Evolutionary conservation across 306 rosid species (phyloP).

Genomic region (Canavalia gladiata): DNA sequence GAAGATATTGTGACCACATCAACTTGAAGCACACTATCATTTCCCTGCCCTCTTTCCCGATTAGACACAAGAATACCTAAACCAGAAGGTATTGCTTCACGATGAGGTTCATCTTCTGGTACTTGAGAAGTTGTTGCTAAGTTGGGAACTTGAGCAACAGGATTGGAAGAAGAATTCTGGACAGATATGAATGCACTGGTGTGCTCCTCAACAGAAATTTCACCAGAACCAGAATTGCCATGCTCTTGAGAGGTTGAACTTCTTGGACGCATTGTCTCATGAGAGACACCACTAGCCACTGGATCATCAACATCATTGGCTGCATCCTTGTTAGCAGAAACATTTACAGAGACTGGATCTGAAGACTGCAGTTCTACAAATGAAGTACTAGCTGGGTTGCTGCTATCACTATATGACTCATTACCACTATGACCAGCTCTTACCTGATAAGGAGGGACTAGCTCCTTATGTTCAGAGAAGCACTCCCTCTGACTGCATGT

Average conservation of each 20-base stretch:
- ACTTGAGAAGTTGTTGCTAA: conserved; percentile 58
- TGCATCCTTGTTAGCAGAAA: conserved; percentile 73
- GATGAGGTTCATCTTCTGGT: conserved; percentile 64
- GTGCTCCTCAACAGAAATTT: conserved; percentile 61
- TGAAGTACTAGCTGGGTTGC: conserved; percentile 77
- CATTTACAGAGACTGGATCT: conserved; percentile 72
- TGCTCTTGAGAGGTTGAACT: conserved; percentile 63
- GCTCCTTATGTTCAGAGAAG: conserved; percentile 79
- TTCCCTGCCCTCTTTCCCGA: conserved; percentile 72
- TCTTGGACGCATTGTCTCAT: conserved; percentile 60
- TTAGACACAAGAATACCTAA: conserved; percentile 81
- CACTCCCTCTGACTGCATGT: conserved; percentile 53
- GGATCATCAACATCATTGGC: conserved; percentile 69
- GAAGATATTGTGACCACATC: conserved; percentile 88
- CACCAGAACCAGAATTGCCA: conserved; percentile 54
- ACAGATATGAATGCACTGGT: conserved; percentile 44
- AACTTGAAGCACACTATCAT: conserved; percentile 74
- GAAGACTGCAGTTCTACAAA: conserved; percentile 76
- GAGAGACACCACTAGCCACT: conserved; percentile 64
- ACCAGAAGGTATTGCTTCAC: conserved; percentile 70
- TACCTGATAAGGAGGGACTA: conserved; percentile 78
- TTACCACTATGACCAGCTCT: conserved; percentile 64
- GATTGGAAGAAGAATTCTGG: conserved; percentile 53
- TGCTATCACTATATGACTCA: conserved; percentile 73
- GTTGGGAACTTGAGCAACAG: conserved; percentile 62